Conservation (phyloP, 129 eudicot genomes). For the Ambrosia artemisiifolia region DNA sequence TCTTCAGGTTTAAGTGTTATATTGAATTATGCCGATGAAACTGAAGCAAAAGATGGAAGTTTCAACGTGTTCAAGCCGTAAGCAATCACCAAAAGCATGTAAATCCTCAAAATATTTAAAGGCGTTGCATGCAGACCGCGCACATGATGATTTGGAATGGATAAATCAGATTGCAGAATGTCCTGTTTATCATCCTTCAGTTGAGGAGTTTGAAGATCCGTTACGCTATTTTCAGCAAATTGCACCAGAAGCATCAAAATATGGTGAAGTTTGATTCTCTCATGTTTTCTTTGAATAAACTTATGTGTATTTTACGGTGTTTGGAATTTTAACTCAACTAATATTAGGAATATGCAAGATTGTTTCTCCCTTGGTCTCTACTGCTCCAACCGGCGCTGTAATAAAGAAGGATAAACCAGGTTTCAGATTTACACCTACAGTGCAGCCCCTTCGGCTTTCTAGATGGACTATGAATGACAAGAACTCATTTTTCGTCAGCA, state of each 20-base stretch:
- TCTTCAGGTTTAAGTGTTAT: constrained; percentile 9
- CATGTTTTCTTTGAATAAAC: neutral
- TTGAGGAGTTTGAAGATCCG: constrained; percentile 55
- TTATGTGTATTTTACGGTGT: neutral
- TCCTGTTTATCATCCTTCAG: constrained; percentile 51
- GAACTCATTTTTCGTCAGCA: constrained; percentile 40
- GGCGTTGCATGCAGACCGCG: neutral
- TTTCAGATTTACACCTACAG: constrained; percentile 49
- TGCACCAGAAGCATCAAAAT: constrained; percentile 54
- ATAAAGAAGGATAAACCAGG: constrained; percentile 43
- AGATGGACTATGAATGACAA: constrained; percentile 39
- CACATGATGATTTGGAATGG: constrained; percentile 36
- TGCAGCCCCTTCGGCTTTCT: constrained; percentile 54
- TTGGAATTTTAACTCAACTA: neutral
- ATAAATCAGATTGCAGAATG: constrained; percentile 30
- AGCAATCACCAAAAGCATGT: constrained; percentile 2
- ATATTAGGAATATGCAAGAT: constrained; percentile 51
- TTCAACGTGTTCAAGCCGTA: neutral
- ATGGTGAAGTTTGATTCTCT: constrained; percentile 27
- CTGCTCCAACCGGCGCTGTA: constrained; percentile 38
- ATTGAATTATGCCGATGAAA: constrained; percentile 13
- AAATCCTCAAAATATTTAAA: constrained; percentile 1
- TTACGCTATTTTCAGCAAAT: constrained; percentile 37
- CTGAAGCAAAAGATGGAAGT: neutral
- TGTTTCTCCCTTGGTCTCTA: constrained; percentile 38